Evolutionary conservation across 139 green algal genomes (phyloP), one percentile per base, ranked within the genome.

Genomic region (Nannochloris sp.): DNA sequence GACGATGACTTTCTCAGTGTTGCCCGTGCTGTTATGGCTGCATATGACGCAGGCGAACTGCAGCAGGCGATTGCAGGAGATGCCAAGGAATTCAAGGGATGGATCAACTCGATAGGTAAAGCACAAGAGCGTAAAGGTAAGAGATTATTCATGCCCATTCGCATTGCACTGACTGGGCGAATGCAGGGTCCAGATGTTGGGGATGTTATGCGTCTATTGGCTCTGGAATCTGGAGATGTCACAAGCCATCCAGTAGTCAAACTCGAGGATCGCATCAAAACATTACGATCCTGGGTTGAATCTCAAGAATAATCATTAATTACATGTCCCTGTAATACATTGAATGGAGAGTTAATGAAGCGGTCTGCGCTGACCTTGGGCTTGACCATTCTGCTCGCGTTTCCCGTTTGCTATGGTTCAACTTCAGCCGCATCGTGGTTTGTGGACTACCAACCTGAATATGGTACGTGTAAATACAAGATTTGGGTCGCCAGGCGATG

Each of bases 71-170:
- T 94, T 37, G 58, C 76, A 24, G 72, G 76, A 3, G 84, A 82
- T 12, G 61, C 78, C 21, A 80, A 85, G 16, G 82, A 68, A 2
- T 94, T 81, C 72, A 93, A 96, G 75, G 78, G 69, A 31, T 98
- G 87, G 87, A 56, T 94, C 48, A 98, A 96, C 54, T 71, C 10
- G 0, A 46, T 93, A n/a, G 93, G 93, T 74, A 99, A 99, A 83
- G 84, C 79, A 7, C 77, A 92, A 70, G 85, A 85, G 36, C 83
- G 88, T 72, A 99, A 99, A 86, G 94, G 94, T 70, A 99, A 98
- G 82, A 67, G 86, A 44, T 73, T 98, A 44, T 98, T 97, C 73
- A 97, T 99, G 94, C 94, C 94, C 14, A 75, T 93, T 70, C 85
- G 94, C 27, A 80, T 99, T 11, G 81, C 80, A 5, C 61, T 99